Evolutionary conservation across 345 rosid species (phyloP).

Genomic region (Gossypium raimondii): DNA sequence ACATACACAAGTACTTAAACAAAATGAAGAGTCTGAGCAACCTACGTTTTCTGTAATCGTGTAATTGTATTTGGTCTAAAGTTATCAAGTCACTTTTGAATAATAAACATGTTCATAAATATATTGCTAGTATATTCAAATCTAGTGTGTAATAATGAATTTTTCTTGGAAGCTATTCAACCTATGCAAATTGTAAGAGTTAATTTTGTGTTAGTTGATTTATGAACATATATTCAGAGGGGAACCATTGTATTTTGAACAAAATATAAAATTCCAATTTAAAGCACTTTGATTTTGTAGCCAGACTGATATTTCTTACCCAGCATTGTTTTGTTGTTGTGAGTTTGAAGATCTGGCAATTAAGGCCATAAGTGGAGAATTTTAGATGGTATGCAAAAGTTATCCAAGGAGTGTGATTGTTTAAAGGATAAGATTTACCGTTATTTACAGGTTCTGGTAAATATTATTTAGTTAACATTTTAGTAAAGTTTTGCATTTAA

Average conservation of each 20-base stretch:
- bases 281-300: background rate
- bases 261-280: background rate
- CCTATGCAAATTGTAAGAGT: background rate
- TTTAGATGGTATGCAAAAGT: slow-evolving; percentile 76
- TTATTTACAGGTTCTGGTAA: background rate
- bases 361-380: slow-evolving; percentile 24
- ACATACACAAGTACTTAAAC: too few species aligned
- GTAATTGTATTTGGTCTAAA: background rate
- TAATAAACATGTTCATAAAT: background rate
- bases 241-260: background rate
- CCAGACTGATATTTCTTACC: background rate
- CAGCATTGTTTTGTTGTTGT: slow-evolving; percentile 20
- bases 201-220: background rate
- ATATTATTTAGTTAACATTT: background rate
- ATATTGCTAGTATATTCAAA: background rate
- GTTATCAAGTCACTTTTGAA: background rate
- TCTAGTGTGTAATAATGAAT: background rate
- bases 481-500: background rate
- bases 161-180: background rate
- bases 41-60: background rate
- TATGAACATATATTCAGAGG: background rate
- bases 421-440: background rate
- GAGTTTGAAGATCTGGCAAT: slow-evolving; percentile 26
- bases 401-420: slow-evolving; percentile 55
- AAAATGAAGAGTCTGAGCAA: too few species aligned